Percentiles rank a stretch among this genome's conserved stretches.
Conservation (phyloP, 371 early-diverging fungal genomes). For the Mucor plumbeus region DNA sequence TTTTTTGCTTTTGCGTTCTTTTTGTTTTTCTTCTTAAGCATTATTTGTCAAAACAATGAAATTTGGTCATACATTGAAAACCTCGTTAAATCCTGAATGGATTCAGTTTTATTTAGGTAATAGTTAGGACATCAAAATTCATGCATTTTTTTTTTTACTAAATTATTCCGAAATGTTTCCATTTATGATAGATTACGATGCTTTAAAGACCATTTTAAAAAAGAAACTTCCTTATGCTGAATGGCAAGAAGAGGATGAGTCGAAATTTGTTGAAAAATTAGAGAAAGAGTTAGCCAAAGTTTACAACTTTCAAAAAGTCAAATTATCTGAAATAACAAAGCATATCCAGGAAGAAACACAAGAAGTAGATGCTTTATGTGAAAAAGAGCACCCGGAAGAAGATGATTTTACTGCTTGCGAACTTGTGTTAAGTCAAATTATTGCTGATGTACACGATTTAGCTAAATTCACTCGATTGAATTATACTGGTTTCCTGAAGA, state of each 20-base stretch:
- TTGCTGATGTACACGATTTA: slow-evolving; percentile 86
- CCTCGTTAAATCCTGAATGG: slow-evolving; percentile 84
- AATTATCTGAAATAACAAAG: slow-evolving; percentile 85
- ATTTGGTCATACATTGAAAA: slow-evolving; percentile 85
- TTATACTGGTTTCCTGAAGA: slow-evolving; percentile 93
- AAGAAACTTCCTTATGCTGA: slow-evolving; percentile 40
- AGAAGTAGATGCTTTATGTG: slow-evolving; percentile 59
- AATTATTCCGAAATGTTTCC: neutral
- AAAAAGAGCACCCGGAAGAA: slow-evolving; percentile 65
- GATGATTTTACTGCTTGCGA: slow-evolving; percentile 74
- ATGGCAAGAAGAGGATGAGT: slow-evolving; percentile 79
- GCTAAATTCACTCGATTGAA: slow-evolving; percentile 92
- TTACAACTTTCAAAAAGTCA: slow-evolving; percentile 86
- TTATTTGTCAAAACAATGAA: slow-evolving; percentile 69
- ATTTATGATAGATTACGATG: slow-evolving; percentile 68
- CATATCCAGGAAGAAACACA: slow-evolving; percentile 76
- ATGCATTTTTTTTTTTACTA: neutral
- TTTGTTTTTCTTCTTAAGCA: slow-evolving; percentile 5
- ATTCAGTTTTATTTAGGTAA: slow-evolving; percentile 57
- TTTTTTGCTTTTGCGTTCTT: too few species aligned
- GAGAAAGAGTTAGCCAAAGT: slow-evolving; percentile 94
- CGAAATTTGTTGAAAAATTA: slow-evolving; percentile 83
- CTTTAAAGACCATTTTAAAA: slow-evolving; percentile 81
- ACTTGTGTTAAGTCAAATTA: slow-evolving; percentile 80
- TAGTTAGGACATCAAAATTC: neutral